Evolutionary conservation across 1,284 basidiomycete genomes (phyloP), one percentile per base, ranked within the genome.

Genomic region (Papiliotrema nemorosa): DNA sequence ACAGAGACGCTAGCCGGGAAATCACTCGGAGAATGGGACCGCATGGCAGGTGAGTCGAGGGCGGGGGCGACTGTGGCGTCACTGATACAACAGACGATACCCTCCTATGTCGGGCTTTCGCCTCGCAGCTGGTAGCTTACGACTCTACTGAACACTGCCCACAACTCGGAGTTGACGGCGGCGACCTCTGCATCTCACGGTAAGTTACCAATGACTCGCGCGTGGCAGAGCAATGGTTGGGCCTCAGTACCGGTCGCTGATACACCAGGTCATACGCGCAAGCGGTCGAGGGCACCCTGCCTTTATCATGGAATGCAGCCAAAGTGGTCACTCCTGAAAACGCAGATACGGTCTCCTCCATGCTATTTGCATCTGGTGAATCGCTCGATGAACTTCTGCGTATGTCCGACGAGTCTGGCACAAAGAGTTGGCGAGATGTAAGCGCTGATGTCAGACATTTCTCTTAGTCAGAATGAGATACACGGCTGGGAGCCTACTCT

Each of bases 401-500:
- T 33, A 16, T 10, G 31, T 33, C 10, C 31, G n/a, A n/a, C n/a
- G n/a, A n/a, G n/a, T n/a, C n/a, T n/a, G n/a, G n/a, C n/a, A n/a
- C n/a, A n/a, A n/a, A n/a, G n/a, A n/a, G n/a, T n/a, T n/a, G n/a
- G n/a, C n/a, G n/a, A n/a, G n/a, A n/a, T n/a, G n/a, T n/a, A n/a
- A n/a, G n/a, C 16, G 31, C 31, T 33, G 31, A 33, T 33, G 10
- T 10, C 9, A 33, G 31, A 33, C 9, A 33, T 33, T 16, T 33
- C 31, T 9, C 31, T 33, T 16, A 33, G 31, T 16, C 31, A 10
- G 10, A 33, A 33, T 33, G 44, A 54, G 29, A 29, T 34, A n/a
- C 59, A 65, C 47, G 57, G 55, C 10, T 66, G 63, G 62, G 58
- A 59, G 34, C 56, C 60, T n/a, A 55, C 62, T 20, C 42, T 60